Evolutionary conservation across 495 filamentous ascomycete genomes (phyloP).

Genomic region (Penicillium soppii): DNA sequence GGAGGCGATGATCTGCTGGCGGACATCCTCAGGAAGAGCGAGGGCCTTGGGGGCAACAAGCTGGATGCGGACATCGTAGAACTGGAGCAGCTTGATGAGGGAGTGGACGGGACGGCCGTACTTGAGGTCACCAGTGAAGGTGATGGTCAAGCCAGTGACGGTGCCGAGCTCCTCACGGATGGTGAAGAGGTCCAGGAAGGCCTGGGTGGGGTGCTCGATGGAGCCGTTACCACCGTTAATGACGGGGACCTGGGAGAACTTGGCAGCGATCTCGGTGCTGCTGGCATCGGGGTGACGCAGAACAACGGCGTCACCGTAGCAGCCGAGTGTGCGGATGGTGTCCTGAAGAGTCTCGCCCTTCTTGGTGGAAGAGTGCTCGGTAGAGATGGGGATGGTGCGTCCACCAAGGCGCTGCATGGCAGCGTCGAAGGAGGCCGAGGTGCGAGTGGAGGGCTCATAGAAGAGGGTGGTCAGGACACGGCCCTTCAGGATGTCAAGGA

Average conservation of each 20-base stretch:
- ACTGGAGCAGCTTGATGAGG: conserved; percentile 83
- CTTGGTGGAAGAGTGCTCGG: conserved; percentile 76
- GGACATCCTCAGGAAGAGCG: conserved; percentile 71
- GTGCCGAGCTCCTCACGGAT: conserved; percentile 96
- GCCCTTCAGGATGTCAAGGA: conserved; percentile 82
- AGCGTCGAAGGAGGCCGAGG: conserved; percentile 93
- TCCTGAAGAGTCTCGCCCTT: conserved; percentile 95
- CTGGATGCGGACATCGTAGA: conserved; percentile 93
- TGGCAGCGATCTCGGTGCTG: conserved; percentile 75
- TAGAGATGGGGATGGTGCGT: conserved; percentile 72
- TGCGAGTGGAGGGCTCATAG: conserved; percentile 95
- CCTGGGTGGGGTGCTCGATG: conserved; percentile 94
- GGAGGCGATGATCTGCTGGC: conserved; percentile 63
- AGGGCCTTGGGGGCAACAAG: conserved; percentile 81
- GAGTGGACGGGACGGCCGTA: conserved; percentile 96
- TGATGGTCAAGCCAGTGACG: conserved; percentile 90
- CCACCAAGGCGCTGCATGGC: conserved; percentile 98
- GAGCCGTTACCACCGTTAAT: conserved; percentile 97
- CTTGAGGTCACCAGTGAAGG: conserved; percentile 88
- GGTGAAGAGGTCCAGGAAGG: conserved; percentile 97
- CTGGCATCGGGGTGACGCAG: conserved; percentile 84
- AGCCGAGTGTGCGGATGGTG: conserved; percentile 87
- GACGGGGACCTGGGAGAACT: conserved; percentile 83
- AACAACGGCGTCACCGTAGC: conserved; percentile 91
- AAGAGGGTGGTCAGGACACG: conserved; percentile 87